Evolutionary conservation across 495 filamentous ascomycete genomes (phyloP).

Genomic region (Penicillium bialowiezense): DNA sequence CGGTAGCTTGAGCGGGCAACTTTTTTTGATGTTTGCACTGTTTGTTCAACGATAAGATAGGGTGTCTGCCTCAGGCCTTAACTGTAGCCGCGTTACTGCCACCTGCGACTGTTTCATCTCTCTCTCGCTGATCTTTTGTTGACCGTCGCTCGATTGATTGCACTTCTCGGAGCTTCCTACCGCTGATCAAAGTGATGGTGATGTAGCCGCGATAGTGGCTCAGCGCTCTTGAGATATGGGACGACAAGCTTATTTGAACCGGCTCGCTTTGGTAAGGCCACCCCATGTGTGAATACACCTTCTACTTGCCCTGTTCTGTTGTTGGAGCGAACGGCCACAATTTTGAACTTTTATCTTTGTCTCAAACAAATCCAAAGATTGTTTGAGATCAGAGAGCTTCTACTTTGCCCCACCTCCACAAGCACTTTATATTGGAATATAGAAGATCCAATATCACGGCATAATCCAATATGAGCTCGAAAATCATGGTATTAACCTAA

Average conservation of each 20-base stretch:
- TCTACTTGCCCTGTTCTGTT: too few species aligned
- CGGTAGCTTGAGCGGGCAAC: slow-evolving; percentile 20
- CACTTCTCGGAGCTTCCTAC: neutral
- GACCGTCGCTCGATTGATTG: too few species aligned
- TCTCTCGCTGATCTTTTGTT: too few species aligned
- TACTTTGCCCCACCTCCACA: neutral
- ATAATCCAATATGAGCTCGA: neutral
- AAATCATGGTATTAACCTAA: slow-evolving; percentile 18
- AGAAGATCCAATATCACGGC: neutral
- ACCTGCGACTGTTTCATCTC: neutral
- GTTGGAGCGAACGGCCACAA: too few species aligned
- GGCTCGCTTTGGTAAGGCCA: slow-evolving; percentile 51
- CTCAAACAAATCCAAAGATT: neutral
- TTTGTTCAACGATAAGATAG: slow-evolving; percentile 36
- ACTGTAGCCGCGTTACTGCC: slow-evolving; percentile 13
- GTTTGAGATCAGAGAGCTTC: neutral
- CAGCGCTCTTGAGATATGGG: slow-evolving; percentile 35
- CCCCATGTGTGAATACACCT: slow-evolving; percentile 1
- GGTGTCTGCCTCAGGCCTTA: slow-evolving; percentile 25
- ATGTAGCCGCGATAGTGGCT: slow-evolving; percentile 1
- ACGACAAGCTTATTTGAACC: slow-evolving; percentile 48
- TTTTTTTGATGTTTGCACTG: slow-evolving; percentile 46
- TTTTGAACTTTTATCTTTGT: too few species aligned
- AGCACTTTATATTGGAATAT: neutral
- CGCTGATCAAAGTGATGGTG: neutral